phyloP scores from a whole-genome alignment of 768 basidiomycete genomes.

The Psilocybe subaeruginosa region DNA sequence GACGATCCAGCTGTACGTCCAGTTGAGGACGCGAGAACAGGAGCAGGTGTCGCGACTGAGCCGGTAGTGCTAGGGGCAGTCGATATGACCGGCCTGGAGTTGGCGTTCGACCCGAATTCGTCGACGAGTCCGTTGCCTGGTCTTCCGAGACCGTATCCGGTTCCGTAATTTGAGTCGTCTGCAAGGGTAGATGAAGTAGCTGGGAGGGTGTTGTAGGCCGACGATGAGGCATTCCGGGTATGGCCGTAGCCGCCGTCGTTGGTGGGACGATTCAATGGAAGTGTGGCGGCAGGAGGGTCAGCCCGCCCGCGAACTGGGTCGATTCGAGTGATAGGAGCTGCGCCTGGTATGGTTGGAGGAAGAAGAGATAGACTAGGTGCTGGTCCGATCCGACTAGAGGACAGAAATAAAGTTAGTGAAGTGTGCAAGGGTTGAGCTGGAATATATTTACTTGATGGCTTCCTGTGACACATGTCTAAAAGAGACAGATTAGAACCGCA shows the following conservation, averaged over 20 bases:
- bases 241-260: constrained; percentile 8
- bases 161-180: constrained; percentile 26
- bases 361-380: constrained; percentile 48
- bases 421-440: constrained; percentile 22
- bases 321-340: constrained; percentile 11
- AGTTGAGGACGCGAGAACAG: background rate
- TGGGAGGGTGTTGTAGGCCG: constrained; percentile 23
- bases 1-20: constrained; percentile 10
- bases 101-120: constrained; percentile 18
- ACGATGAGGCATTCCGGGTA: constrained; percentile 7
- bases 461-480: constrained; percentile 72
- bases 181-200: constrained; percentile 9
- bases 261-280: constrained; percentile 23
- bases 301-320: constrained; percentile 16
- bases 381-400: constrained; percentile 48
- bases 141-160: constrained; percentile 6
- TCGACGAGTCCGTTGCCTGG: constrained; percentile 17
- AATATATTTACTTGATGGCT: constrained; percentile 54
- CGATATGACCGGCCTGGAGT: constrained; percentile 8
- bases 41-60: background rate
- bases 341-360: constrained; percentile 22
- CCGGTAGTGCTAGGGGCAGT: constrained; percentile 11
- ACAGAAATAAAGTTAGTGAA: constrained; percentile 1
- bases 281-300: constrained; percentile 20
- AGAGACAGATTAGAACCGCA: constrained; percentile 4